phyloP scores from a whole-genome alignment of 495 filamentous ascomycete species.

The Tuber microsphaerosporum region DNA sequence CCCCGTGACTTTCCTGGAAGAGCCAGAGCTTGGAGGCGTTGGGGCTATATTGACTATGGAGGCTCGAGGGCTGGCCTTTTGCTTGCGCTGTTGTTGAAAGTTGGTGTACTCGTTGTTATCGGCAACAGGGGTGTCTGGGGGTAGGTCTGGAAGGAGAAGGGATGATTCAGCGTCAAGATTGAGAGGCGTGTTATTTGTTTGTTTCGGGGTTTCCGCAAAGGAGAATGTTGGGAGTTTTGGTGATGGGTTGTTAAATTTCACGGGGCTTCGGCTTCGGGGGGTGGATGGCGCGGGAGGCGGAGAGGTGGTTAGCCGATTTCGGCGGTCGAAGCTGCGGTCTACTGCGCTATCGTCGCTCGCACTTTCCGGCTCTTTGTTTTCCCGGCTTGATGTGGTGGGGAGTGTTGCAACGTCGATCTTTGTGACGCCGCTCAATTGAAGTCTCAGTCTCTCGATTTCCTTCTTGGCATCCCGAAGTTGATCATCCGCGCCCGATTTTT shows the following conservation, averaged over 20 bases:
- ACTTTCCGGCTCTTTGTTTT: slow-evolving; percentile 32
- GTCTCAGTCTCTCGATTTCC: slow-evolving; percentile 46
- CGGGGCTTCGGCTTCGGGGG: slow-evolving; percentile 14
- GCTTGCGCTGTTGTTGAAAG: slow-evolving; percentile 27
- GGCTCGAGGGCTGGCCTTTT: slow-evolving; percentile 29
- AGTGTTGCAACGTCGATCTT: slow-evolving; percentile 8
- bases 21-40: slow-evolving; percentile 18
- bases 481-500: slow-evolving; percentile 50
- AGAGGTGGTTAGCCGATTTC: slow-evolving; percentile 16
- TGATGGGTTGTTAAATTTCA: not conserved
- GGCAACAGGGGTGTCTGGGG: slow-evolving; percentile 23
- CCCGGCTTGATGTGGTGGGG: not conserved
- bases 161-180: slow-evolving; percentile 5
- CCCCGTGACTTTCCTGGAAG: slow-evolving; percentile 24
- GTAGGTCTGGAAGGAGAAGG: slow-evolving; percentile 14
- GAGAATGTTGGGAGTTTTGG: slow-evolving; percentile 12
- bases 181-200: not conserved
- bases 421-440: slow-evolving; percentile 13
- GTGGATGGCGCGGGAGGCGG: slow-evolving; percentile 1
- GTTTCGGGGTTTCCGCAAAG: slow-evolving; percentile 18
- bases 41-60: slow-evolving; percentile 29
- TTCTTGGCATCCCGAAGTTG: slow-evolving; percentile 49
- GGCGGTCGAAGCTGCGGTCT: slow-evolving; percentile 38
- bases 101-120: slow-evolving; percentile 12
- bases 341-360: slow-evolving; percentile 37